Percentiles rank a stretch among this genome's conserved stretches.
Conservation (phyloP, 2,329 filamentous ascomycete genomes). For the Aureobasidium vineae region DNA sequence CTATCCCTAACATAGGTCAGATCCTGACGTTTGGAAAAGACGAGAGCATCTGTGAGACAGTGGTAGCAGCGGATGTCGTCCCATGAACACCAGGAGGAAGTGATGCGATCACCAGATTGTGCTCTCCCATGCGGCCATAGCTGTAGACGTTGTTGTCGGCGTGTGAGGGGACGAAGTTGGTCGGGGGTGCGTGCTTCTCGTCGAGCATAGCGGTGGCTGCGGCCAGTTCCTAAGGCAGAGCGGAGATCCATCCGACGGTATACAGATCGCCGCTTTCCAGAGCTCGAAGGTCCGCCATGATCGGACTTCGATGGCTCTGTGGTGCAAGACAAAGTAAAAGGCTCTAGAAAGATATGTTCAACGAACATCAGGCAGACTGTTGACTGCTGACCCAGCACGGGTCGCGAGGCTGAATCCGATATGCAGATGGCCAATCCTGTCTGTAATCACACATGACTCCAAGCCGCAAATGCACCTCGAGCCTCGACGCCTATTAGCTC, state of each 20-base stretch:
- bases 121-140: constrained; percentile 35
- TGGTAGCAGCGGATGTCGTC: constrained; percentile 30
- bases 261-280: constrained; percentile 21
- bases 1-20: constrained; percentile 30
- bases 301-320: neutral
- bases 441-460: too few relatives aligned
- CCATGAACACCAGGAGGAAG: constrained; percentile 32
- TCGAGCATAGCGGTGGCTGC: neutral
- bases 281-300: neutral
- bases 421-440: neutral
- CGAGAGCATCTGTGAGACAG: constrained; percentile 29
- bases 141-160: constrained; percentile 36
- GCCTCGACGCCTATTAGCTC: too few relatives aligned
- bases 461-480: too few relatives aligned
- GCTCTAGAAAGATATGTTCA: neutral
- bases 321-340: neutral
- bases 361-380: neutral
- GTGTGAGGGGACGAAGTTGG: neutral
- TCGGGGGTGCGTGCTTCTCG: neutral
- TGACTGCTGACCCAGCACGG: neutral
- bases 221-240: constrained; percentile 23
- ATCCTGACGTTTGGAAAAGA: constrained; percentile 28
- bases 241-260: constrained; percentile 31
- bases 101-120: constrained; percentile 40
- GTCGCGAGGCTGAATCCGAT: neutral